phyloP scores from a whole-genome alignment of 2,329 filamentous ascomycete genomes.

The Aschersonia sp. region DNA sequence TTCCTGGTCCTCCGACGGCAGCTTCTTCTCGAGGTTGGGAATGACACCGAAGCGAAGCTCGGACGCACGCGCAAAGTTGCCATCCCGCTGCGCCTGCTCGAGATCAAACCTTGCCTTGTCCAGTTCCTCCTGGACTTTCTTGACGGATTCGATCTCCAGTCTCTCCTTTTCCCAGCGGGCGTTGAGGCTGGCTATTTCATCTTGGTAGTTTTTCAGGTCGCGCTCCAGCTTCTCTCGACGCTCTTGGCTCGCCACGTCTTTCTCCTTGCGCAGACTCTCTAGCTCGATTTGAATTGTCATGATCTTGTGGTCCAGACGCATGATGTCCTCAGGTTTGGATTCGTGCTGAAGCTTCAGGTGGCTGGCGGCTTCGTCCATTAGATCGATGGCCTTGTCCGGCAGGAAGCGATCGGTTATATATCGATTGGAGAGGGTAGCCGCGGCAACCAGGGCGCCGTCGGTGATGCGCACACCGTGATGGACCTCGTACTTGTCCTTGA shows the following conservation, averaged over 20 bases:
- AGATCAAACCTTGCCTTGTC: constrained; percentile 76
- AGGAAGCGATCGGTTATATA: constrained; percentile 95
- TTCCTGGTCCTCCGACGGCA: constrained; percentile 57
- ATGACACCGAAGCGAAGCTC: constrained; percentile 84
- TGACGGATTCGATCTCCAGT: constrained; percentile 72
- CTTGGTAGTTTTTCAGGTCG: constrained; percentile 61
- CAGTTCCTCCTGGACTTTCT: constrained; percentile 75
- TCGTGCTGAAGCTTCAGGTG: constrained; percentile 87
- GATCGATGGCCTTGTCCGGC: constrained; percentile 91
- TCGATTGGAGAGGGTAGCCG: constrained; percentile 82
- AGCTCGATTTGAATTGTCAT: constrained; percentile 97
- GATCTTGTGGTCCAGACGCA: constrained; percentile 82
- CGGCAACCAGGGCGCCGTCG: constrained; percentile 80
- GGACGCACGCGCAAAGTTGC: constrained; percentile 81
- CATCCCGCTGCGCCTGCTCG: constrained; percentile 73
- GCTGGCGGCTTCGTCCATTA: constrained; percentile 91
- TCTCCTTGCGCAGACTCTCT: constrained; percentile 88
- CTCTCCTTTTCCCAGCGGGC: constrained; percentile 86
- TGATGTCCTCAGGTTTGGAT: constrained; percentile 90
- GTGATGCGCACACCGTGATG: constrained; percentile 94
- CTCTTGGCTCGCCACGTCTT: constrained; percentile 77
- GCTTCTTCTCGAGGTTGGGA: constrained; percentile 61
- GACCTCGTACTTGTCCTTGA: constrained; percentile 95
- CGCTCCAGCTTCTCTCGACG: constrained; percentile 73
- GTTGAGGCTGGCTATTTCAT: constrained; percentile 60